Percentiles rank a stretch among this genome's conserved stretches.
Evolutionary conservation across 768 basidiomycete species (phyloP).

Genomic region (Boletus subparvulus): DNA sequence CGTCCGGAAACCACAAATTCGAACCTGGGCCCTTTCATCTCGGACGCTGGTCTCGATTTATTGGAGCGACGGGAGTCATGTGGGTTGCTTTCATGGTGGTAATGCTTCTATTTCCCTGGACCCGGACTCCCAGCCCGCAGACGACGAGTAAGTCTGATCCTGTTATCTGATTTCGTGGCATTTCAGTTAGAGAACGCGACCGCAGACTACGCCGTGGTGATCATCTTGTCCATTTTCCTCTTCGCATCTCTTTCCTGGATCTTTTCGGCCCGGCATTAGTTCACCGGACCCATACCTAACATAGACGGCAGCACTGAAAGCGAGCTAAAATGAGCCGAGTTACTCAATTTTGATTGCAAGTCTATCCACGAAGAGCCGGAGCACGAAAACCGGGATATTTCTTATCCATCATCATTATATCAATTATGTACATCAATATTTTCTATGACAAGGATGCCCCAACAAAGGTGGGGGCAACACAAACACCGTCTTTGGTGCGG

Average conservation of each 20-base stretch:
- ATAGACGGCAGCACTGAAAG: slow-evolving; percentile 10
- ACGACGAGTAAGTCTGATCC: slow-evolving; percentile 35
- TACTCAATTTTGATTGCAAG: background rate
- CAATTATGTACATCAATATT: slow-evolving; percentile 7
- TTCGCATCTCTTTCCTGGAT: slow-evolving; percentile 35
- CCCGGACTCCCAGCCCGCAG: slow-evolving; percentile 17
- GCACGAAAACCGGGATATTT: background rate
- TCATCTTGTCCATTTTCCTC: slow-evolving; percentile 32
- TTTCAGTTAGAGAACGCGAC: background rate
- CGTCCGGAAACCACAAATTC: slow-evolving; percentile 33
- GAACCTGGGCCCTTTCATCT: slow-evolving; percentile 37
- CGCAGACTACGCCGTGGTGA: slow-evolving; percentile 27
- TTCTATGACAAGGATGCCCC: slow-evolving; percentile 89
- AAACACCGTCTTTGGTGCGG: slow-evolving; percentile 81
- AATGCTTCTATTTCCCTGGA: slow-evolving; percentile 35
- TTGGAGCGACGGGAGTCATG: slow-evolving; percentile 30
- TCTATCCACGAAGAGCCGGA: background rate
- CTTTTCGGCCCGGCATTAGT: slow-evolving; percentile 36
- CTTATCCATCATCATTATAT: background rate
- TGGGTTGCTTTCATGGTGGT: slow-evolving; percentile 37
- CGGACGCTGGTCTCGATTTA: slow-evolving; percentile 28
- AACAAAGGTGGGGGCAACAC: slow-evolving; percentile 74
- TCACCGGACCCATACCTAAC: slow-evolving; percentile 35
- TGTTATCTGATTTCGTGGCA: background rate
- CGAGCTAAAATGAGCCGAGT: background rate